Conservation (phyloP, 441 rosid species). For the Adansonia grandidieri region DNA sequence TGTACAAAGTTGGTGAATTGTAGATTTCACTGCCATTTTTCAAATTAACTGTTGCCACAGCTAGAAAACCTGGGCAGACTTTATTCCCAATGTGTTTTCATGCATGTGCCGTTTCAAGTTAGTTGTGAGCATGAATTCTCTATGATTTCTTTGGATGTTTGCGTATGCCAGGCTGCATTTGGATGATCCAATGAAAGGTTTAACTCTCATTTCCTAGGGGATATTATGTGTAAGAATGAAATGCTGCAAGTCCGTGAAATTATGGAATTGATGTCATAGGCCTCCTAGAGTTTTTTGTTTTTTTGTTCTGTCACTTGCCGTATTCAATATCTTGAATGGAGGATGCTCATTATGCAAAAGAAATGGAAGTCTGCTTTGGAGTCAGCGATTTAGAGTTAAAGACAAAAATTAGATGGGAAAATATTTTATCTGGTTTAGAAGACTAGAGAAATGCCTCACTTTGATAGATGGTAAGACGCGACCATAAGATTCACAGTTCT, state of each 20-base stretch:
- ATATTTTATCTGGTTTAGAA: background rate
- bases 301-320: background rate
- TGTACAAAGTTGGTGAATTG: background rate
- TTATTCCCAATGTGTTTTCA: background rate
- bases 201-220: background rate
- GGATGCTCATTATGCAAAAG: slow-evolving; percentile 2
- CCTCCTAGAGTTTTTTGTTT: background rate
- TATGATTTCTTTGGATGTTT: background rate
- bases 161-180: background rate
- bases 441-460: background rate
- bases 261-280: background rate
- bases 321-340: background rate
- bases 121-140: background rate
- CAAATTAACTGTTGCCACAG: background rate
- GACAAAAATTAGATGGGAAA: background rate
- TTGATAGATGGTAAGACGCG: background rate
- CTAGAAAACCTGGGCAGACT: background rate
- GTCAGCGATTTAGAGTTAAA: background rate
- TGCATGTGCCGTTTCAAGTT: background rate
- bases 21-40: background rate
- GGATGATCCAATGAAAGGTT: slow-evolving; percentile 11
- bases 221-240: background rate
- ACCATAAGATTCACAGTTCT: background rate
- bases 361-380: background rate
- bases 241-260: background rate